Conservation (phyloP, 2,329 filamentous ascomycete genomes). For the Simplicillium sp. region DNA sequence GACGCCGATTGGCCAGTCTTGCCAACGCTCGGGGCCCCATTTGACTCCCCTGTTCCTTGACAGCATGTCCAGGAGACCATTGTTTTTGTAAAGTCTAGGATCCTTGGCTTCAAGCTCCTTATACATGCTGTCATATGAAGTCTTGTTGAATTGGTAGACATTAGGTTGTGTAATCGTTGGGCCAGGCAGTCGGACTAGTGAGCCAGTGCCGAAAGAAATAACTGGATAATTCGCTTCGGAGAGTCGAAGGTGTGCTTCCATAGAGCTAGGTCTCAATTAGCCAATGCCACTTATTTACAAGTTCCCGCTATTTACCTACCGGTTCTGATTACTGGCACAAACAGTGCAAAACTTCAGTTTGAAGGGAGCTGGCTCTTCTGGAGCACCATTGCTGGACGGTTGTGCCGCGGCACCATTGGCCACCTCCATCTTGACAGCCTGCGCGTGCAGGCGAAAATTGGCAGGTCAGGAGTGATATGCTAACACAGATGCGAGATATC, state of each 20-base stretch:
- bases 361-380: conserved; percentile 51
- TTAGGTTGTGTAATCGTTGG: conserved; percentile 89
- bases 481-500: not conserved
- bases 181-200: conserved; percentile 84
- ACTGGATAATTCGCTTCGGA: conserved; percentile 85
- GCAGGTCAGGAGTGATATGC: not conserved
- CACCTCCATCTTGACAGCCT: conserved; percentile 25
- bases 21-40: conserved; percentile 93
- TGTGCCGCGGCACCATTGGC: conserved; percentile 26
- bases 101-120: conserved; percentile 84
- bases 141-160: conserved; percentile 96
- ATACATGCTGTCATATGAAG: conserved; percentile 91
- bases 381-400: conserved; percentile 30
- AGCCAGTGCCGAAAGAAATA: conserved; percentile 95
- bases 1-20: conserved; percentile 88
- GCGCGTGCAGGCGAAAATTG: not conserved
- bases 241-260: conserved; percentile 96
- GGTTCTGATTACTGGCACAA: conserved; percentile 97
- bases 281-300: not conserved
- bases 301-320: conserved; percentile 41
- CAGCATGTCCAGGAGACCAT: conserved; percentile 93
- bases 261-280: conserved; percentile 49
- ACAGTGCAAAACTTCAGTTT: conserved; percentile 97
- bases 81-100: conserved; percentile 75
- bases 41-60: conserved; percentile 87